A percentile compares a stretch with the other conserved stretches of the same genome.
Evolutionary conservation across 176 grass and related monocot genomes (phyloP).

Genomic region (Juncus inflexus): DNA sequence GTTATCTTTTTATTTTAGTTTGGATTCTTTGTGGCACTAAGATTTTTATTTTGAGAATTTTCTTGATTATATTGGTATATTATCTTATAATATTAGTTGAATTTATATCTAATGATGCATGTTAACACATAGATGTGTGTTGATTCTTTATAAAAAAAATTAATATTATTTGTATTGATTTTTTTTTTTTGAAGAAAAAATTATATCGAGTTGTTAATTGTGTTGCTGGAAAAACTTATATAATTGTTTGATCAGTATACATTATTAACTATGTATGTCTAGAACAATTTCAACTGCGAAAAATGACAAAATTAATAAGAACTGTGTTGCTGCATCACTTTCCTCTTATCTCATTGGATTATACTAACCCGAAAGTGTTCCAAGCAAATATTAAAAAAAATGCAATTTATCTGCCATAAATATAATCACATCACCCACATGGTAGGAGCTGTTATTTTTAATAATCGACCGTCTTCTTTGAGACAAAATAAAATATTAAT

Average conservation of each 20-base stretch:
- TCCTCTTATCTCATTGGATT: not conserved
- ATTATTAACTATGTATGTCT: not conserved
- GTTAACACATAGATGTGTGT: not conserved
- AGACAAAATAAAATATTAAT: no score
- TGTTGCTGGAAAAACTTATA: not conserved
- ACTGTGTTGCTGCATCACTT: not conserved
- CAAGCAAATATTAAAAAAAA: no score
- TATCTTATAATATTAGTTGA: no score
- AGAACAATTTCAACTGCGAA: not conserved
- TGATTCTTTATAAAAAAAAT: not conserved
- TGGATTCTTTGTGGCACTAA: conserved; percentile 17
- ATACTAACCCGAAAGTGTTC: not conserved
- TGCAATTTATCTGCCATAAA: no score
- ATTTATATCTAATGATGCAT: not conserved
- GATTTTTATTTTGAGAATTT: not conserved
- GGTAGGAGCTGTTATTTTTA: no score
- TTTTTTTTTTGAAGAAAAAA: not conserved
- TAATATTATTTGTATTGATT: not conserved
- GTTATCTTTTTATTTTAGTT: conserved; percentile 9
- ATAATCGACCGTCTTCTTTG: no score
- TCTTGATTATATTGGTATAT: no score
- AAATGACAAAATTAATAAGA: conserved; percentile 15
- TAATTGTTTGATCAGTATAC: not conserved
- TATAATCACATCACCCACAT: no score
- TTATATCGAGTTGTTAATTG: not conserved